These are phyloP conservation scores for Moricandia arvensis DNA, from an alignment of 345 rosid genomes.

Conservation along the genomic window DNA sequence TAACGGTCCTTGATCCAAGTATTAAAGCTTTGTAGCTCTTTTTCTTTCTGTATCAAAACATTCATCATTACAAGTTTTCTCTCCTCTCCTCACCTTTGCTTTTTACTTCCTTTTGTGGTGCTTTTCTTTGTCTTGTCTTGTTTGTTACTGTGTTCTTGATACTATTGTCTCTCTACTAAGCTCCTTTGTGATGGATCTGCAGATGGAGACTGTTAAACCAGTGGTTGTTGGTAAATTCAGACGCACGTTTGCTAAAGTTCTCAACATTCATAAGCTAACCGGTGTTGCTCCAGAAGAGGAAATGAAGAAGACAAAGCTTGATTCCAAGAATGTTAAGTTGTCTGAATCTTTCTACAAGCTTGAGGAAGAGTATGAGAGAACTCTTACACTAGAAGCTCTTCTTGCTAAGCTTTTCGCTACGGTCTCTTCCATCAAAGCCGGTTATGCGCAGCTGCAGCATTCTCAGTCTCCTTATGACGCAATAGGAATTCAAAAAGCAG, in stretches of 20 bases:
- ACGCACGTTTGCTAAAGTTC: constrained; percentile 70
- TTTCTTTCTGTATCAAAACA: constrained; percentile 18
- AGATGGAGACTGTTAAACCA: constrained; percentile 77
- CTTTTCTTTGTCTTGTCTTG: constrained; percentile 26
- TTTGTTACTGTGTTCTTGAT: constrained; percentile 24
- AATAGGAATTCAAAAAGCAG: constrained; percentile 73
- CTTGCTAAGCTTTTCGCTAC: constrained; percentile 70
- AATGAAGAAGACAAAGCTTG: constrained; percentile 42
- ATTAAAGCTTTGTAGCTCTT: constrained; percentile 49
- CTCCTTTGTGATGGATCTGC: constrained; percentile 24
- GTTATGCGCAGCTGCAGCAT: constrained; percentile 73
- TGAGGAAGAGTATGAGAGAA: constrained; percentile 45
- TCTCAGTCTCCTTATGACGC: constrained; percentile 86
- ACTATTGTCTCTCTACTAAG: constrained; percentile 11
- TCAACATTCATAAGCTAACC: constrained; percentile 51
- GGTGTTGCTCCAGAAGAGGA: constrained; percentile 61
- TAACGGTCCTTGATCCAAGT: constrained; percentile 53
- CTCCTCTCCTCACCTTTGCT: constrained; percentile 5
- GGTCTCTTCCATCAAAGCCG: constrained; percentile 75
- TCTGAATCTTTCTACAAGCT: constrained; percentile 48
- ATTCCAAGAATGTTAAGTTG: constrained; percentile 29
- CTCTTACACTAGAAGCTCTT: constrained; percentile 59
- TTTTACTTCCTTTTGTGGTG: constrained; percentile 20
- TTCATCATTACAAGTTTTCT: constrained; percentile 27
- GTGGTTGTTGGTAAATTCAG: constrained; percentile 58